These are phyloP conservation scores for Blastocystis sp. DNA, from an alignment of 352 stramenopile genomes.

Conservation along the genomic window DNA sequence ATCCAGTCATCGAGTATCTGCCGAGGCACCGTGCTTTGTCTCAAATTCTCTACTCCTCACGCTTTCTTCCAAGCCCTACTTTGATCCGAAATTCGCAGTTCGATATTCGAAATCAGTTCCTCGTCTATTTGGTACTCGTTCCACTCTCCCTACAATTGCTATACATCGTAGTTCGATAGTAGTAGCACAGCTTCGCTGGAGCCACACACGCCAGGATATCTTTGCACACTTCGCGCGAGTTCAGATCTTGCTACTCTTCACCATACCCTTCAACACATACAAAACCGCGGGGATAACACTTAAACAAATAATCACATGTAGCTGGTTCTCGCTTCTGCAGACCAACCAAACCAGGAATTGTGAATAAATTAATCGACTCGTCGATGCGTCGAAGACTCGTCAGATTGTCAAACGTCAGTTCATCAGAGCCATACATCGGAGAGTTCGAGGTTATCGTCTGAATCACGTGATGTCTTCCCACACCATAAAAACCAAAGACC, in stretches of 20 bases:
- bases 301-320: conserved; percentile 3
- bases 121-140: not conserved
- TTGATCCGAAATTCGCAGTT: not conserved
- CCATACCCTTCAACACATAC: not conserved
- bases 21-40: not conserved
- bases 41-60: conserved; percentile 13
- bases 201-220: not conserved
- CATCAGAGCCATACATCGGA: not conserved
- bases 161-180: not conserved
- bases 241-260: not conserved
- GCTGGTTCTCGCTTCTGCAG: not conserved
- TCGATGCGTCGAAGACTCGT: conserved; percentile 11
- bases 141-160: not conserved
- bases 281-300: not conserved
- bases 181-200: not conserved
- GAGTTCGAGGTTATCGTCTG: not conserved
- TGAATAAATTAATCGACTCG: conserved; percentile 17
- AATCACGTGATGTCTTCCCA: conserved; percentile 1
- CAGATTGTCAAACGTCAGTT: not conserved
- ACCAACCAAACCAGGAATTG: not conserved
- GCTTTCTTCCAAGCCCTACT: not conserved
- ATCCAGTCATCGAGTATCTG: conserved; percentile 15
- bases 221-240: not conserved
- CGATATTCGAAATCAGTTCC: not conserved
- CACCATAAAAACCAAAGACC: not conserved